These are phyloP conservation scores for Podaxis sp. DNA, from an alignment of 768 basidiomycete species.

Conservation along the genomic window DNA sequence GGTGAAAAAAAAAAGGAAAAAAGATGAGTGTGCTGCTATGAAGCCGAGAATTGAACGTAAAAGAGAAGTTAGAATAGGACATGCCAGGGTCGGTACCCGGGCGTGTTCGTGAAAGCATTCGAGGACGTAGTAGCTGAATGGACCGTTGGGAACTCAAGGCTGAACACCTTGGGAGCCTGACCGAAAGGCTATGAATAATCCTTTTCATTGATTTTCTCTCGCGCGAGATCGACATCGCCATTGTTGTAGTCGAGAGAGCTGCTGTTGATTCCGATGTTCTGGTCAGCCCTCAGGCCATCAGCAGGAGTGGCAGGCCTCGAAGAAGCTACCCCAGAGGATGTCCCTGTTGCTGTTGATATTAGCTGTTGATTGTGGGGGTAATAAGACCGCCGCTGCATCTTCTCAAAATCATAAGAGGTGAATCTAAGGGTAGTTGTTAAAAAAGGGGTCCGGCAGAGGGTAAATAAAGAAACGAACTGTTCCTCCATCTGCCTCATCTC, in stretches of 20 bases:
- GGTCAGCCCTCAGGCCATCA: conserved; percentile 42
- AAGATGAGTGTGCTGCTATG: conserved; percentile 1
- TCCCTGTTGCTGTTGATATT: conserved; percentile 68
- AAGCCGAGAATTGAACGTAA: neutral
- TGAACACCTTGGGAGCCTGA: neutral
- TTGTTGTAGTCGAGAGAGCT: conserved; percentile 33
- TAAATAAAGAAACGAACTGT: conserved; percentile 55
- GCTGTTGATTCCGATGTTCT: conserved; percentile 27
- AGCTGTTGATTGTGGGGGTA: conserved; percentile 81
- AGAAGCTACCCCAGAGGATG: conserved; percentile 63
- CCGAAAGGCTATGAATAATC: conserved; percentile 37
- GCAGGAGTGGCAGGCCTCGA: conserved; percentile 75
- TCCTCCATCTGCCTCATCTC: conserved; percentile 99
- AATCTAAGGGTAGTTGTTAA: conserved; percentile 48
- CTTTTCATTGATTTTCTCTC: conserved; percentile 45
- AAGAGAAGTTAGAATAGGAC: neutral
- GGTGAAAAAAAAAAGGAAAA: neutral
- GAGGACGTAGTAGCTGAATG: neutral
- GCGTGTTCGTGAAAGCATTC: conserved; percentile 6
- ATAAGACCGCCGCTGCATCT: conserved; percentile 87
- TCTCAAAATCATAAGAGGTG: conserved; percentile 87
- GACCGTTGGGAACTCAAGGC: neutral
- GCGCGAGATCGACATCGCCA: conserved; percentile 16
- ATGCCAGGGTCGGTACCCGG: conserved; percentile 2
- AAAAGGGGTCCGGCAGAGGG: conserved; percentile 3